A percentile compares a stretch with the other conserved stretches of the same genome.
phyloP scores from a whole-genome alignment of 2,329 filamentous ascomycete genomes.

The Samsoniella hepiali region DNA sequence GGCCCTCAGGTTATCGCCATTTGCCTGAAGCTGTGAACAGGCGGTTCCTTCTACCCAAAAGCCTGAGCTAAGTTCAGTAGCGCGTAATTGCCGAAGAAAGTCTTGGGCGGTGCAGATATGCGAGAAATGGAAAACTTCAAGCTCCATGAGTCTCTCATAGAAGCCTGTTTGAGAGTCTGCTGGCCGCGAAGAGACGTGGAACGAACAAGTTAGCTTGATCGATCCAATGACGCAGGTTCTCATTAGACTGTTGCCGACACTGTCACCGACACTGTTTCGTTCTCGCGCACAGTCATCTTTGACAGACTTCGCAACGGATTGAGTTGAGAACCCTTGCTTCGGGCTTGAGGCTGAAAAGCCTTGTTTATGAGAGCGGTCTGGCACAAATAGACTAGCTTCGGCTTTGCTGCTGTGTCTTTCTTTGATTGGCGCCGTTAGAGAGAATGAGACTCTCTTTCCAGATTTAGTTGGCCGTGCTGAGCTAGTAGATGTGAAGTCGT shows the following conservation, averaged over 20 bases:
- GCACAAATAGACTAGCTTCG: constrained; percentile 9
- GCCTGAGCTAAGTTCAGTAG: constrained; percentile 25
- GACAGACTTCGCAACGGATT: not conserved
- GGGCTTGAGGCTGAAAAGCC: not conserved
- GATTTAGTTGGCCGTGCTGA: not conserved
- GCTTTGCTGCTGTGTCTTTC: not conserved
- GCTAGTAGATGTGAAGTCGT: not conserved
- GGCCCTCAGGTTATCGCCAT: constrained; percentile 24
- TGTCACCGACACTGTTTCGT: not conserved
- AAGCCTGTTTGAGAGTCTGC: not conserved
- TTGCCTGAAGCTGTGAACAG: constrained; percentile 21
- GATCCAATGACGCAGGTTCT: constrained; percentile 10
- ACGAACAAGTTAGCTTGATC: not conserved
- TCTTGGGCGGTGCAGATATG: constrained; percentile 35
- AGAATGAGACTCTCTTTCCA: not conserved
- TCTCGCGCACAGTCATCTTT: not conserved
- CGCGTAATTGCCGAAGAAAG: constrained; percentile 25
- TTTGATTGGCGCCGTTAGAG: not conserved
- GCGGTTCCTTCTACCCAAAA: not conserved
- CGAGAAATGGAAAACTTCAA: constrained; percentile 31
- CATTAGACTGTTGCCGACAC: not conserved
- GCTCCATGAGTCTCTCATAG: constrained; percentile 24
- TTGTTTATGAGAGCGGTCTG: not conserved
- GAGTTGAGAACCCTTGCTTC: not conserved
- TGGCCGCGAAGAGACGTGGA: not conserved